Base-by-base conservation (phyloP, 108 stramenopile species). In the Pseudonitzschia multiseries region DNA sequence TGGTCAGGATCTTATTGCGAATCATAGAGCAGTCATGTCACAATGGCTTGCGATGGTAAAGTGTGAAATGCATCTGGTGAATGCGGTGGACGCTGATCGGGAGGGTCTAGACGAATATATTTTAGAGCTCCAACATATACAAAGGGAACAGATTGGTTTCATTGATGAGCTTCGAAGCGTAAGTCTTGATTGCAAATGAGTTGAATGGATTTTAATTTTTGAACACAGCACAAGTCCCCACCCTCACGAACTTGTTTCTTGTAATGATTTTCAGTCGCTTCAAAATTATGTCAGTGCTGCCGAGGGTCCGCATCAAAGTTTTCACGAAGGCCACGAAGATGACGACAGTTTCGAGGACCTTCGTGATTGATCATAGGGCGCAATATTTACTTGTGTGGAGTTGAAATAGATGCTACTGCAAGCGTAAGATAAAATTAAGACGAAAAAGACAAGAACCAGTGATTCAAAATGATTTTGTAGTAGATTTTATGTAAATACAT, bases 21-120 rank as follows among this genome's bases (percentile, higher is more conserved):
- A 72, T 69, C 92, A 93, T 69, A 71, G 81, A 61, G 52, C 72
- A 17, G 77, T 85, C 31, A 93, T 90, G 92, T 59, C 85, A 13
- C 51, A 44, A 24, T 76, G 88, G 86, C 79, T 90, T 20, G 43
- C 65, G 26, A 89, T 93, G 87, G 78, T 89, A 1, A 87, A 90
- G 74, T 75, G 84, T 64, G 92, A 93, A 57, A 90, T 90, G 89
- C 74, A 79, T 14, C 53, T 90, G 18, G 89, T 90, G 26, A 89
- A 87, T 59, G 59, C 74, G 32, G 76, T 82, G 13, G 88, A 88
- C 65, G 84, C 78, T 40, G 81, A 88, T 57, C 71, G 86, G 32
- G 88, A 88, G 32, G 81, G 79, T 43, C 72, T 90, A 51, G 86
- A 93, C 65, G 81, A 86, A 22, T 93, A 93, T 54, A 52, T 93